These are phyloP conservation scores for Heliocybe sulcata DNA, from an alignment of 1,284 basidiomycete species.

Conservation along the genomic window DNA sequence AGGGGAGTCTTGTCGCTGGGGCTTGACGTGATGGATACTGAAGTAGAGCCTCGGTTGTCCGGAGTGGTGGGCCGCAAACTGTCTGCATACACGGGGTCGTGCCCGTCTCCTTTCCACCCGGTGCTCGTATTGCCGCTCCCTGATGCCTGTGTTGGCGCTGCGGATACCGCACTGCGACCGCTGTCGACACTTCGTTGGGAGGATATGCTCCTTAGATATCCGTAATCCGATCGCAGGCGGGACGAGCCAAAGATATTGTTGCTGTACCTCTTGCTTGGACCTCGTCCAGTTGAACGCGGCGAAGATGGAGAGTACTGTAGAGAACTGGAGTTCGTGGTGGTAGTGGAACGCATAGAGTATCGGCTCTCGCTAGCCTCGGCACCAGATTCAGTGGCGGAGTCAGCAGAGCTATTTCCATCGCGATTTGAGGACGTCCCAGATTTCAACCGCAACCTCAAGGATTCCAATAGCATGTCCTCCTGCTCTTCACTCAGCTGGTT, in stretches of 20 bases:
- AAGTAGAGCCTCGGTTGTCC: constrained; percentile 26
- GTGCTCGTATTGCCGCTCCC: not conserved
- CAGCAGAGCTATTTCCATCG: constrained; percentile 21
- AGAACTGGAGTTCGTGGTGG: constrained; percentile 29
- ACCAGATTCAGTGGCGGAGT: constrained; percentile 21
- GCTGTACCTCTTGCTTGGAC: constrained; percentile 63
- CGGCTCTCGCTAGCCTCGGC: constrained; percentile 18
- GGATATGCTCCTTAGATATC: constrained; percentile 50
- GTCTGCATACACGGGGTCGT: constrained; percentile 31
- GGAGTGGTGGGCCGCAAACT: constrained; percentile 45
- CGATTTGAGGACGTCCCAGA: constrained; percentile 21
- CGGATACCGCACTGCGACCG: constrained; percentile 38
- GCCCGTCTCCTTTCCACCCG: not conserved
- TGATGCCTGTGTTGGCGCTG: constrained; percentile 38
- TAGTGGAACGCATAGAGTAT: constrained; percentile 36
- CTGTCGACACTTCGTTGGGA: constrained; percentile 36
- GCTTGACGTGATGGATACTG: constrained; percentile 36
- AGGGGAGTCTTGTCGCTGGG: constrained; percentile 34
- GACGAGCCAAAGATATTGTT: constrained; percentile 81
- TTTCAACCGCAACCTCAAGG: constrained; percentile 48
- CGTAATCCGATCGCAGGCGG: constrained; percentile 57
- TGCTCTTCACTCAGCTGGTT: constrained; percentile 72
- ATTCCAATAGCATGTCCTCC: constrained; percentile 75
- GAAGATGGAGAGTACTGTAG: constrained; percentile 19
- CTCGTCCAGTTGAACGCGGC: constrained; percentile 20